Conservation (phyloP, 2,329 filamentous ascomycete species). For the Xylaria arbuscula region DNA sequence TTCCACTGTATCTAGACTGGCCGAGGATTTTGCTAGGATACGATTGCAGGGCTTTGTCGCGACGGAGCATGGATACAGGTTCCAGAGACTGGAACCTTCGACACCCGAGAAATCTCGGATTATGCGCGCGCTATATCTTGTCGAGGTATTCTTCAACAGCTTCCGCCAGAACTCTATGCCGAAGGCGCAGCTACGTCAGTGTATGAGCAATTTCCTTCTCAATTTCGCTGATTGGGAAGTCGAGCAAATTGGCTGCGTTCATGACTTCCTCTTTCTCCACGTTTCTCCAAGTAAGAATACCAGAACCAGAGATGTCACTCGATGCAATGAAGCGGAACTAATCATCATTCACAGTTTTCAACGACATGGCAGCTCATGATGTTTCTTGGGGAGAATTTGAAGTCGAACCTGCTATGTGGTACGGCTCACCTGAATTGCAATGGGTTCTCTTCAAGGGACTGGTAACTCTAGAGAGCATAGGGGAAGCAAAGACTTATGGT, state of each 20-base stretch:
- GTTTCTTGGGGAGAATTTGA: too few species aligned
- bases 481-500: too few species aligned
- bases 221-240: slow-evolving; percentile 30
- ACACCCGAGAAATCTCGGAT: slow-evolving; percentile 25
- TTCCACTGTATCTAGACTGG: slow-evolving; percentile 18
- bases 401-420: too few species aligned
- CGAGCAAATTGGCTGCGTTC: slow-evolving; percentile 30
- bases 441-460: too few species aligned
- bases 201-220: slow-evolving; percentile 29
- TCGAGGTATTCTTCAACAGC: slow-evolving; percentile 5
- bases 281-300: too few species aligned
- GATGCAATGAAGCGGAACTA: too few species aligned
- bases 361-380: too few species aligned
- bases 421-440: too few species aligned
- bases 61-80: slow-evolving; percentile 18
- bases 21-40: slow-evolving; percentile 16
- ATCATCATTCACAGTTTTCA: too few species aligned
- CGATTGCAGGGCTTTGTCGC: slow-evolving; percentile 22
- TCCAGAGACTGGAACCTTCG: slow-evolving; percentile 23
- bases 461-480: too few species aligned
- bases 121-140: slow-evolving; percentile 30
- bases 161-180: slow-evolving; percentile 4
- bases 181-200: slow-evolving; percentile 18
- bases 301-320: too few species aligned
- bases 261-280: slow-evolving; percentile 20